Base-by-base conservation (phyloP, 176 grass and related monocot species). In the Saccharum officinarum region DNA sequence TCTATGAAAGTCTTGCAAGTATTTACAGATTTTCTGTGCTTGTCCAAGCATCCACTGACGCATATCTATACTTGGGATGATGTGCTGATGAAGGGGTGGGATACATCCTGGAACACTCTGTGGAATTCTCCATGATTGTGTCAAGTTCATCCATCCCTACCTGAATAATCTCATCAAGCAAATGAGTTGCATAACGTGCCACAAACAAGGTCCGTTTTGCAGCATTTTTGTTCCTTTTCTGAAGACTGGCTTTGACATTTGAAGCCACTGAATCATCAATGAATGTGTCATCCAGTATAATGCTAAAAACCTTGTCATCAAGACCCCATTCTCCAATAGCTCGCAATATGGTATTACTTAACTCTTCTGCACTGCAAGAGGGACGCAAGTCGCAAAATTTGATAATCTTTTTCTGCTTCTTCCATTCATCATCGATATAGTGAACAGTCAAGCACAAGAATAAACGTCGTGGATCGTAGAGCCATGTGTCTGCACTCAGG, bases 121-220 rank as follows among this genome's bases (percentile, higher is more conserved):
- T n/a, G 22, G 74, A 79, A 8, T 52, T 41, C 86, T 88, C 39
- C 80, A 79, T 63, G 55, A 79, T 70, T 76, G 67, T 64, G 16
- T 52, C 78, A 77, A 86, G 64, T 71, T 85, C 83, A 81, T 86
- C 64, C 71, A 89, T 17, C 5, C 71, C 63, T 25, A 85, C 71
- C 33, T 81, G 77, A 85, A 89, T 81, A 71, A 89, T 12, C 40
- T 64, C 77, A 80, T 77, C 77, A 77, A 89, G 63, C 54, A 78
- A 78, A 65, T 83, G 41, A 62, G 73, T 83, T 78, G 52, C 86
- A 47, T 78, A 71, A 41, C 86, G 31, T 39, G 67, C 80, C 30
- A 77, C 62, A 85, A 81, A 81, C 65, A 85, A 71, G 63, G 50
- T 89, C 63, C 30, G n/a, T 13, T 80, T 75, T 40, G 62, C 62